Evolutionary conservation across 306 rosid species (phyloP).

Genomic region (Ziziphus jujuba): DNA sequence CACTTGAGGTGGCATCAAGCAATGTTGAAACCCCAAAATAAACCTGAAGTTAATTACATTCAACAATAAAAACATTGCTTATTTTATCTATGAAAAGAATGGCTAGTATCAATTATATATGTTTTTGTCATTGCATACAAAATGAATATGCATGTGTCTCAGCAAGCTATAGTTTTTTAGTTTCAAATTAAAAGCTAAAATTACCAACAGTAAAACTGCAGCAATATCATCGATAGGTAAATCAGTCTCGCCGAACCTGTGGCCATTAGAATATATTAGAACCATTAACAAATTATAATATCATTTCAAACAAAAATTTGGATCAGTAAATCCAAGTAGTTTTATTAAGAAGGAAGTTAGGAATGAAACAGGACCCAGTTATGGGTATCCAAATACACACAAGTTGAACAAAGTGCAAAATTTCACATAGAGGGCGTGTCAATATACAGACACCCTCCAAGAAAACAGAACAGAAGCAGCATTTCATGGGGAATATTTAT

Average conservation of each 20-base stretch:
- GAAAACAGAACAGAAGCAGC: neutral
- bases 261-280: conserved; percentile 31
- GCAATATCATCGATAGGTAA: conserved; percentile 92
- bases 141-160: conserved; percentile 20
- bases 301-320: neutral
- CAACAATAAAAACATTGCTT: conserved; percentile 2
- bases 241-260: conserved; percentile 90
- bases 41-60: conserved; percentile 47
- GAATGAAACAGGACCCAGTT: neutral
- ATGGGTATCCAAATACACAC: conserved; percentile 1
- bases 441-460: neutral
- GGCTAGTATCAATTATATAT: conserved; percentile 3
- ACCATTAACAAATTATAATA: conserved; percentile 10
- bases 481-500: neutral
- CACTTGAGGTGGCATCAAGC: conserved; percentile 81
- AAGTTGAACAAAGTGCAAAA: neutral
- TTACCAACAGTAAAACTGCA: conserved; percentile 89
- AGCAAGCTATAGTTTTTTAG: conserved; percentile 2
- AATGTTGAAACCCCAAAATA: conserved; percentile 95
- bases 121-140: neutral
- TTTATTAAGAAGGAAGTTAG: neutral
- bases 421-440: neutral
- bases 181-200: conserved; percentile 9
- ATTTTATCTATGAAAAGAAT: conserved; percentile 21
- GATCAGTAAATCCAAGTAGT: neutral